Conservation (phyloP, 2,329 filamentous ascomycete species). For the Chrysoporthe deuterocubensis region DNA sequence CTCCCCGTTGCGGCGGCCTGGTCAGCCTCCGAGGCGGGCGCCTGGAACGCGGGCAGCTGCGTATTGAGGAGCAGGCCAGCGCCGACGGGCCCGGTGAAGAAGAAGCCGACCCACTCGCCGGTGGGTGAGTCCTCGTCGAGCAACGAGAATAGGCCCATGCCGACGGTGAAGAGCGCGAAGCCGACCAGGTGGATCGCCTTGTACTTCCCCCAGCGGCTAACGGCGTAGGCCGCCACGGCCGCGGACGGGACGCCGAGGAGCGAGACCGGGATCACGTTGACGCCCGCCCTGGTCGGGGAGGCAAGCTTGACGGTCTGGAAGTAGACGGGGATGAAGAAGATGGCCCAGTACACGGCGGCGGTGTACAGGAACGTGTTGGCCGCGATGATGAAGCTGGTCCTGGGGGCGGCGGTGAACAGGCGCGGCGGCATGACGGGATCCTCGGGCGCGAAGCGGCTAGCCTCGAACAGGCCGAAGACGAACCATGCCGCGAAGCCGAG, state of each 20-base stretch:
- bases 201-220: conserved; percentile 30
- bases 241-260: conserved; percentile 23
- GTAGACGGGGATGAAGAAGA: conserved; percentile 45
- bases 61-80: conserved; percentile 46
- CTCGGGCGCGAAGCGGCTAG: conserved; percentile 14
- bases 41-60: conserved; percentile 48
- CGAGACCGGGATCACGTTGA: conserved; percentile 31
- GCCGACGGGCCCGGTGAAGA: conserved; percentile 45
- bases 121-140: conserved; percentile 41
- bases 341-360: conserved; percentile 38
- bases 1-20: conserved; percentile 42
- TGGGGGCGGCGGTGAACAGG: conserved; percentile 44
- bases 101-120: conserved; percentile 45
- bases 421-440: conserved; percentile 45
- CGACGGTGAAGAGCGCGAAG: conserved; percentile 37
- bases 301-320: conserved; percentile 43
- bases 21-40: conserved; percentile 40
- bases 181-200: conserved; percentile 32
- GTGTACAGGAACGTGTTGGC: conserved; percentile 40
- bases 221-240: conserved; percentile 27
- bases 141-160: conserved; percentile 41
- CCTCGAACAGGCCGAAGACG: conserved; percentile 40
- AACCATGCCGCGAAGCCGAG: conserved; percentile 42
- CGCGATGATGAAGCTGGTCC: conserved; percentile 39
- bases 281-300: conserved; percentile 34